Percentiles rank a stretch among this genome's conserved stretches.
Evolutionary conservation across 768 basidiomycete species (phyloP).

Genomic region (Russula vinacea): DNA sequence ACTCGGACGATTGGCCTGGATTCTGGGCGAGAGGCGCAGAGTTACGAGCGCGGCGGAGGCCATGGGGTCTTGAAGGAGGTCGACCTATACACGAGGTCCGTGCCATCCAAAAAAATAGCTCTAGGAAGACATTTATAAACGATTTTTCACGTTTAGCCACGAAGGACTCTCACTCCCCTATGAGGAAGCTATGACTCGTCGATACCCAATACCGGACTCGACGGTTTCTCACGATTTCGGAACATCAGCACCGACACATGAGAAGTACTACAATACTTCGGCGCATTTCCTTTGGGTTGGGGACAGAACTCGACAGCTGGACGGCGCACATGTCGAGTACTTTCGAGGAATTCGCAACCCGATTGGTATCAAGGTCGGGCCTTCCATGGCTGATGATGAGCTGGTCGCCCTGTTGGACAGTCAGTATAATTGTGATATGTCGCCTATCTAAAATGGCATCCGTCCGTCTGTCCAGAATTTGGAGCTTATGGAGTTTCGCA

Average conservation of each 20-base stretch:
- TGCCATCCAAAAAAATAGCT: not conserved
- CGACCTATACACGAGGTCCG: conserved; percentile 86
- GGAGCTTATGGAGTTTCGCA: conserved; percentile 35
- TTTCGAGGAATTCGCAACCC: conserved; percentile 91
- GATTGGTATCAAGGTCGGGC: conserved; percentile 95
- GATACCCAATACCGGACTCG: conserved; percentile 44
- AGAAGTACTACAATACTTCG: conserved; percentile 80
- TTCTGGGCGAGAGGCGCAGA: conserved; percentile 43
- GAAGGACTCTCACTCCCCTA: conserved; percentile 92
- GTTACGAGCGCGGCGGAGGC: conserved; percentile 71
- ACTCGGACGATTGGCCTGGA: conserved; percentile 80
- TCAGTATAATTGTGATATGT: conserved; percentile 39
- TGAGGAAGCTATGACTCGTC: conserved; percentile 86
- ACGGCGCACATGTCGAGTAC: conserved; percentile 94
- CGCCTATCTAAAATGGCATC: not conserved
- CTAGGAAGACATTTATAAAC: conserved; percentile 2
- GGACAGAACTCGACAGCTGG: conserved; percentile 88
- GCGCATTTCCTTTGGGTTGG: conserved; percentile 98
- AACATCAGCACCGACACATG: conserved; percentile 24
- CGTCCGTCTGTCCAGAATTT: not conserved
- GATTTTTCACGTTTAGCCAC: conserved; percentile 51
- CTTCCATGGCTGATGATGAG: conserved; percentile 77
- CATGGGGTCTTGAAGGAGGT: conserved; percentile 77
- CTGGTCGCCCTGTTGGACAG: conserved; percentile 71
- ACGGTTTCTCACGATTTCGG: conserved; percentile 14